Evolutionary conservation across 73 alveolate species (phyloP).

Genomic region (Paramecium octaurelia): DNA sequence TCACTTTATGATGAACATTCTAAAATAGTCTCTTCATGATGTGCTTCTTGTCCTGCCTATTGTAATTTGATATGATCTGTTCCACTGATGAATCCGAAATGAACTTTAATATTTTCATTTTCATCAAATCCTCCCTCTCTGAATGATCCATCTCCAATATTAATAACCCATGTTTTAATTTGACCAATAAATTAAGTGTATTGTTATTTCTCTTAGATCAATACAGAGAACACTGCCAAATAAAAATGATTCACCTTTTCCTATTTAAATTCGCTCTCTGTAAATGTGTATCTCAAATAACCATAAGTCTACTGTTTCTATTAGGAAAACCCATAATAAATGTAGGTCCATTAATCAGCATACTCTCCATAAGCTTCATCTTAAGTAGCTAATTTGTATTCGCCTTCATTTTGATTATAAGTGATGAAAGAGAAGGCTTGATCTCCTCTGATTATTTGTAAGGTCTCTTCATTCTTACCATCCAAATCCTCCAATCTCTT

Average conservation of each 20-base stretch:
- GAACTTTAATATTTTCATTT: conserved; percentile 40
- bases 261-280: background rate
- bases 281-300: conserved; percentile 17
- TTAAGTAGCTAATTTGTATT: background rate
- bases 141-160: conserved; percentile 30
- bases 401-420: background rate
- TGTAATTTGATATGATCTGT: conserved; percentile 18
- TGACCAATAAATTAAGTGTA: background rate
- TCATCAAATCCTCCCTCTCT: conserved; percentile 34
- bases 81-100: conserved; percentile 26
- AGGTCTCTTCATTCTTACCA: conserved; percentile 25
- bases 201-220: background rate
- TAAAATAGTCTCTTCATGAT: conserved; percentile 21
- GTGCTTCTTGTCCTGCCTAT: conserved; percentile 41
- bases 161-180: conserved; percentile 37
- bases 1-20: background rate
- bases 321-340: conserved; percentile 22
- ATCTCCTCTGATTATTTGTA: background rate
- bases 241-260: conserved; percentile 13
- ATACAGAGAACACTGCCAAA: conserved; percentile 10
- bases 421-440: background rate
- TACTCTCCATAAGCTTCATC: conserved; percentile 25
- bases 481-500: conserved; percentile 28
- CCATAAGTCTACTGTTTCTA: background rate
- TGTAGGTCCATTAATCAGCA: conserved; percentile 42